Conservation (phyloP, 2,329 filamentous ascomycete species). For the Berkeleyomyces basicola region DNA sequence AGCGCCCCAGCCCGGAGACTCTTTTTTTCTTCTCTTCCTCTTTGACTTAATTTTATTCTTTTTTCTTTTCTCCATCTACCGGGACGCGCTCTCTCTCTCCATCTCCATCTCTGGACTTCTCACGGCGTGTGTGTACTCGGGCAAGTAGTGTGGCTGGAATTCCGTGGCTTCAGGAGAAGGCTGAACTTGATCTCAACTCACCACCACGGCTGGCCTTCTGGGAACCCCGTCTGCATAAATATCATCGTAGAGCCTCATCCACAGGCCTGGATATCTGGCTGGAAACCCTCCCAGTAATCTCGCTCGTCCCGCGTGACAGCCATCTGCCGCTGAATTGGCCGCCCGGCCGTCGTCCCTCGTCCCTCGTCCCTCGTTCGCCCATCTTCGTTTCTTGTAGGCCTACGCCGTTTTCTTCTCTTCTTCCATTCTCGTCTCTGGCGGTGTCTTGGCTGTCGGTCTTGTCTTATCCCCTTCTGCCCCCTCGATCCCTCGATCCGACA, state of each 20-base stretch:
- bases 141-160: constrained; percentile 8
- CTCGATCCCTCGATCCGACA: not conserved
- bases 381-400: not conserved
- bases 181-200: not conserved
- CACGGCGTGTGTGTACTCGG: too few species aligned
- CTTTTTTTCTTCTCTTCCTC: not conserved
- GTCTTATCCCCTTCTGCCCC: not conserved
- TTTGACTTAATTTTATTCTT: constrained; percentile 2
- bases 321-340: too few species aligned
- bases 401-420: not conserved
- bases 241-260: not conserved
- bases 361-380: constrained; percentile 3
- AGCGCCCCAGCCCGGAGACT: not conserved
- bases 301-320: too few species aligned
- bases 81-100: constrained; percentile 2
- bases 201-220: too few species aligned
- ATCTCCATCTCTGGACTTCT: not conserved
- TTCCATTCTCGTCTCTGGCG: not conserved
- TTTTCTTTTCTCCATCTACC: constrained; percentile 14
- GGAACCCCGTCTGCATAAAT: too few species aligned
- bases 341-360: not conserved
- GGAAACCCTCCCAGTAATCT: too few species aligned
- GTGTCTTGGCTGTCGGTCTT: not conserved
- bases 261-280: too few species aligned
- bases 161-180: constrained; percentile 9